Evolutionary conservation across 306 rosid genomes (phyloP).

Genomic region (Prinsepia uniflora): DNA sequence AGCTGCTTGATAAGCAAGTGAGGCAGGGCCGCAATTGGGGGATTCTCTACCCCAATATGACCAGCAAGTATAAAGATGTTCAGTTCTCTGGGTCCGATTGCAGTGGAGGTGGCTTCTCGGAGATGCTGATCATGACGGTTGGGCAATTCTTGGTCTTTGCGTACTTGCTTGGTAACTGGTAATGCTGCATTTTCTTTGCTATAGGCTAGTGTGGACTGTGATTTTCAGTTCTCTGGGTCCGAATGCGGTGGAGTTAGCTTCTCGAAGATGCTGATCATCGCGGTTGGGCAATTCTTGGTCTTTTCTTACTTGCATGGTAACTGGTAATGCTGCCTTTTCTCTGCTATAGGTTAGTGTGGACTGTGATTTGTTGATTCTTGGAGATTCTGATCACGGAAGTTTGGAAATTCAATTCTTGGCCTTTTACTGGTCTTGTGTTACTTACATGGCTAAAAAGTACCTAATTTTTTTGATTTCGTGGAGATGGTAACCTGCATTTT

Average conservation of each 20-base stretch:
- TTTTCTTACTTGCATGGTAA: slow-evolving; percentile 22
- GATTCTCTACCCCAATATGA: slow-evolving; percentile 56
- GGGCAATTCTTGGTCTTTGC: slow-evolving; percentile 13
- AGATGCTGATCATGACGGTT: slow-evolving; percentile 6
- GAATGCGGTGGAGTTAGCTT: not conserved
- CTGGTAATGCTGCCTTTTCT: not conserved
- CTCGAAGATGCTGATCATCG: slow-evolving; percentile 1
- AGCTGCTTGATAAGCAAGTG: slow-evolving; percentile 57
- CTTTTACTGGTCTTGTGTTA: not conserved
- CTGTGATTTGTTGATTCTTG: not conserved
- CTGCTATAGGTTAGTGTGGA: not conserved
- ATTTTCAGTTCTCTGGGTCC: slow-evolving; percentile 50
- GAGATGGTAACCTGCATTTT: not conserved
- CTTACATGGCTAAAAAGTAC: not conserved
- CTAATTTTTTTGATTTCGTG: not conserved
- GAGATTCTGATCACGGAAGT: too few species aligned
- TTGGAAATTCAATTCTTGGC: not conserved
- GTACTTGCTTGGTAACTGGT: slow-evolving; percentile 18
- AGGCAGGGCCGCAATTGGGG: slow-evolving; percentile 59
- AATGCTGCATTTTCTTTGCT: not conserved
- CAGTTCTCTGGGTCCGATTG: slow-evolving; percentile 45
- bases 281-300: slow-evolving; percentile 12
- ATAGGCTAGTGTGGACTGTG: not conserved
- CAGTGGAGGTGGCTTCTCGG: not conserved
- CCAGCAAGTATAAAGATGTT: slow-evolving; percentile 46